phyloP scores from a whole-genome alignment of 2,329 filamentous ascomycete genomes.

The Fusarium fujikuroi region DNA sequence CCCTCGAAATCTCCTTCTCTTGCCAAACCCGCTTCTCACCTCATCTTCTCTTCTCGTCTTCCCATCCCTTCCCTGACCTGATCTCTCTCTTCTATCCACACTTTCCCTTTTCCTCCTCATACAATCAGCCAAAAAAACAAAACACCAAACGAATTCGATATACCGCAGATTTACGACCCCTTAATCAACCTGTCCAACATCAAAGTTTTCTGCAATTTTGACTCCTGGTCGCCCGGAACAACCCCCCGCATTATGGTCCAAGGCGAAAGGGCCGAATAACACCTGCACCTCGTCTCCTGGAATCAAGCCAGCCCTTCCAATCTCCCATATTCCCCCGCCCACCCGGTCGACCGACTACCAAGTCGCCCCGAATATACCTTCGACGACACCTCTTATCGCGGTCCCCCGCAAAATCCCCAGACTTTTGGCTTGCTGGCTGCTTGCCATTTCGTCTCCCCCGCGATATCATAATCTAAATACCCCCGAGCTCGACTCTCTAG shows the following conservation, averaged over 20 bases:
- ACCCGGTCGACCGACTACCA: conserved; percentile 34
- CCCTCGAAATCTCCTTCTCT: conserved; percentile 40
- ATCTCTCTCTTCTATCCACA: conserved; percentile 30
- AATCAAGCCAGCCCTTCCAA: conserved; percentile 35
- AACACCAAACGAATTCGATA: neutral
- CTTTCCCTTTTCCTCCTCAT: conserved; percentile 6
- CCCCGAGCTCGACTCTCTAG: conserved; percentile 17
- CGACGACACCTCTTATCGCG: conserved; percentile 34
- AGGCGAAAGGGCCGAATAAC: conserved; percentile 53
- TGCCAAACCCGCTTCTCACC: conserved; percentile 36
- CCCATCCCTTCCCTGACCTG: conserved; percentile 24
- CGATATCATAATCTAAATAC: conserved; percentile 13
- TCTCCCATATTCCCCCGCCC: conserved; percentile 29
- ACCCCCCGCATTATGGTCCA: conserved; percentile 49
- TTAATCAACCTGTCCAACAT: conserved; percentile 1
- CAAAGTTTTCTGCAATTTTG: conserved; percentile 5
- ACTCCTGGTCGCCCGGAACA: conserved; percentile 27
- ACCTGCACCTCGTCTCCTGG: conserved; percentile 45
- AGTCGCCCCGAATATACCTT: conserved; percentile 40
- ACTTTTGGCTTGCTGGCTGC: conserved; percentile 40
- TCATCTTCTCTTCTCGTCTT: conserved; percentile 31
- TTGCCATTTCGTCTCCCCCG: conserved; percentile 13
- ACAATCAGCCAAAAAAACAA: conserved; percentile 6
- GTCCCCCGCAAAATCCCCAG: conserved; percentile 48
- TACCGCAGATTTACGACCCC: neutral